Evolutionary conservation across 176 grass and related monocot genomes (phyloP).

Genomic region (Calamus simplicifolius): DNA sequence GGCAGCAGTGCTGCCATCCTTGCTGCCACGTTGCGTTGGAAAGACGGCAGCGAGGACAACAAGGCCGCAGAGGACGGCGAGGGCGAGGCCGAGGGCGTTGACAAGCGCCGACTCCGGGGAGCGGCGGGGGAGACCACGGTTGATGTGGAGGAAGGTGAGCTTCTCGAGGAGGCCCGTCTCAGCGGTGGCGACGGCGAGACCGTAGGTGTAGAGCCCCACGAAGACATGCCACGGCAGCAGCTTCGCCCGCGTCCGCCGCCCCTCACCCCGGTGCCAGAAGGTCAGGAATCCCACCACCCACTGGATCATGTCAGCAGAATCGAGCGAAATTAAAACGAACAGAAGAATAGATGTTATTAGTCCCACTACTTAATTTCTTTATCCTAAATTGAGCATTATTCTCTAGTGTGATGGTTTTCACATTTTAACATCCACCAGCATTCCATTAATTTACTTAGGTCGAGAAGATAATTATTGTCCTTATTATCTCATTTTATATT

Average conservation of each 20-base stretch:
- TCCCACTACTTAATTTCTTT: too few species aligned
- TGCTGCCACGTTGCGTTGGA: neutral
- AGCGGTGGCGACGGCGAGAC: neutral
- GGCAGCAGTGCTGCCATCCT: neutral
- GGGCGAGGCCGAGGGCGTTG: neutral
- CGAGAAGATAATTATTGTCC: too few species aligned
- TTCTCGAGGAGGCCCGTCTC: slow-evolving; percentile 1
- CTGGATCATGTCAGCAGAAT: neutral
- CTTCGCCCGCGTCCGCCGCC: neutral
- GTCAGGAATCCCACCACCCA: neutral
- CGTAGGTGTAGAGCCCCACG: neutral
- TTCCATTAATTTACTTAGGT: too few species aligned
- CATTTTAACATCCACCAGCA: too few species aligned
- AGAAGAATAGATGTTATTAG: neutral
- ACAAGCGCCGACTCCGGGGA: neutral
- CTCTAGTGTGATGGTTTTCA: too few species aligned
- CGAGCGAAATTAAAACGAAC: neutral
- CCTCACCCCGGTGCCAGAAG: neutral
- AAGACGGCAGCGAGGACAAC: neutral
- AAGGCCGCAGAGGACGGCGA: slow-evolving; percentile 3
- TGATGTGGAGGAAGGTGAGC: slow-evolving; percentile 1
- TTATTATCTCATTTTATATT: too few species aligned
- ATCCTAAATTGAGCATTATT: too few species aligned
- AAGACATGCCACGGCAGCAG: neutral
- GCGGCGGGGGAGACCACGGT: neutral